phyloP scores from a whole-genome alignment of 2,329 filamentous ascomycete species.

The Drechslera avenae region DNA sequence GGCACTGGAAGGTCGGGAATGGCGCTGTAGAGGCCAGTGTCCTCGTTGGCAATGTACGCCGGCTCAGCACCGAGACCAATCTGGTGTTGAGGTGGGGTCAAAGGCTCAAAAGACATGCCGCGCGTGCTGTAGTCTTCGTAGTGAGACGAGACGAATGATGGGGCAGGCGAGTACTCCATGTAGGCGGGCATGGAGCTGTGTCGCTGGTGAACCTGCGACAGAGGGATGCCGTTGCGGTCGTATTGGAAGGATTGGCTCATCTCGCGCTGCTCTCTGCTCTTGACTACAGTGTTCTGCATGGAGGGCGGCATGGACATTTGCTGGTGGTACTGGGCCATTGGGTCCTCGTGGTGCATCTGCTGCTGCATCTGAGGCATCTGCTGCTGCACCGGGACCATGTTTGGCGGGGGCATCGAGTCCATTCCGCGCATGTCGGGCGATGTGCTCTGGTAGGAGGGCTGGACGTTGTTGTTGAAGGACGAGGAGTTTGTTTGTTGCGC shows the following conservation, averaged over 20 bases:
- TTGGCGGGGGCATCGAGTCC: constrained; percentile 91
- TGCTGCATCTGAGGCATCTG: constrained; percentile 48
- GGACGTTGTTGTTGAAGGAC: constrained; percentile 78
- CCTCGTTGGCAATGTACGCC: constrained; percentile 97
- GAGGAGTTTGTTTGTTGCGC: constrained; percentile 98
- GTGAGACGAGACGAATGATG: constrained; percentile 97
- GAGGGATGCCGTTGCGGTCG: constrained; percentile 87
- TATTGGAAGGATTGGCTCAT: constrained; percentile 76
- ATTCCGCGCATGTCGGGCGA: constrained; percentile 89
- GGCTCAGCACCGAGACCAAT: constrained; percentile 82
- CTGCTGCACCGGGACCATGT: constrained; percentile 67
- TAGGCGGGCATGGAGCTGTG: constrained; percentile 99
- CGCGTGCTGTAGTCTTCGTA: constrained; percentile 98
- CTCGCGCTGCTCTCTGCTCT: constrained; percentile 84
- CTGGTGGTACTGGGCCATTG: constrained; percentile 73
- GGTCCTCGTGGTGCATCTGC: constrained; percentile 65
- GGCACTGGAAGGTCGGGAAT: constrained; percentile 86
- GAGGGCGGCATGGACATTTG: constrained; percentile 75
- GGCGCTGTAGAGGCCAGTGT: constrained; percentile 92
- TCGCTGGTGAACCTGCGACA: constrained; percentile 82
- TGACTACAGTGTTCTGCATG: constrained; percentile 74
- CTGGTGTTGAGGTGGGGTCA: constrained; percentile 92
- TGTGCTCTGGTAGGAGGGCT: constrained; percentile 73
- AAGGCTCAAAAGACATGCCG: constrained; percentile 92
- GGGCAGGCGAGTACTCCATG: constrained; percentile 96